Percentiles rank a stretch among this genome's conserved stretches.
Evolutionary conservation across 352 stramenopile genomes (phyloP).

Genomic region (Pythium dissotocum): DNA sequence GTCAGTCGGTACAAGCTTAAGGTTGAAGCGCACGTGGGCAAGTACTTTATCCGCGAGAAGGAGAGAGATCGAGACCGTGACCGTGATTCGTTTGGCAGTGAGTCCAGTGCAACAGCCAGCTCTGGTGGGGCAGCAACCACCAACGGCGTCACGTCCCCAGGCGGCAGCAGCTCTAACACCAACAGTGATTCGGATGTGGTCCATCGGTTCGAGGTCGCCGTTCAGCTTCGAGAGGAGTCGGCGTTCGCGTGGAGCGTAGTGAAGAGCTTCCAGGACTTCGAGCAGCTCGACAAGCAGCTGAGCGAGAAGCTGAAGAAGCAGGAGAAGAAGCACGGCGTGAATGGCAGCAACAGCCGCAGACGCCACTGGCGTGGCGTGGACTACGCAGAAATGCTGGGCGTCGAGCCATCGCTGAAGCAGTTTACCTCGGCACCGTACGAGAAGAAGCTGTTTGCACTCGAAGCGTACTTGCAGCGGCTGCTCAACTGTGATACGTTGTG

Average conservation of each 20-base stretch:
- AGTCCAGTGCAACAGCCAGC: neutral
- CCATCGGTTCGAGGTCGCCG: slow-evolving; percentile 57
- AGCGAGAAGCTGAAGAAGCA: slow-evolving; percentile 68
- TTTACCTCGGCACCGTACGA: slow-evolving; percentile 55
- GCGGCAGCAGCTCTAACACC: neutral
- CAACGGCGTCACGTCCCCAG: neutral
- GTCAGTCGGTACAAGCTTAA: slow-evolving; percentile 67
- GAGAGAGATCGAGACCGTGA: slow-evolving; percentile 25
- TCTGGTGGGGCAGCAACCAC: neutral
- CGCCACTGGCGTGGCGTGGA: slow-evolving; percentile 74
- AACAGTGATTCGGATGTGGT: neutral
- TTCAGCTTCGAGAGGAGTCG: slow-evolving; percentile 57
- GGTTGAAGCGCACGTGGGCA: slow-evolving; percentile 66
- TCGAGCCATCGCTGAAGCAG: slow-evolving; percentile 54
- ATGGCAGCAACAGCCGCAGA: slow-evolving; percentile 27
- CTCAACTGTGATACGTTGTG: slow-evolving; percentile 68
- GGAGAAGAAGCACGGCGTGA: slow-evolving; percentile 62
- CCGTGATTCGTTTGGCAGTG: slow-evolving; percentile 11
- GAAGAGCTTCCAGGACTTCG: slow-evolving; percentile 73
- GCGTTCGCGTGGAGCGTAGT: slow-evolving; percentile 66
- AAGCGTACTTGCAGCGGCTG: slow-evolving; percentile 74
- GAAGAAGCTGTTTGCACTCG: slow-evolving; percentile 59
- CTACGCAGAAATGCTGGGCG: slow-evolving; percentile 54
- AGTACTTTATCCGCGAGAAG: slow-evolving; percentile 57
- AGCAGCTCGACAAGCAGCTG: slow-evolving; percentile 66